Conservation (phyloP, 495 filamentous ascomycete species). For the Hypoxylon intermedium region DNA sequence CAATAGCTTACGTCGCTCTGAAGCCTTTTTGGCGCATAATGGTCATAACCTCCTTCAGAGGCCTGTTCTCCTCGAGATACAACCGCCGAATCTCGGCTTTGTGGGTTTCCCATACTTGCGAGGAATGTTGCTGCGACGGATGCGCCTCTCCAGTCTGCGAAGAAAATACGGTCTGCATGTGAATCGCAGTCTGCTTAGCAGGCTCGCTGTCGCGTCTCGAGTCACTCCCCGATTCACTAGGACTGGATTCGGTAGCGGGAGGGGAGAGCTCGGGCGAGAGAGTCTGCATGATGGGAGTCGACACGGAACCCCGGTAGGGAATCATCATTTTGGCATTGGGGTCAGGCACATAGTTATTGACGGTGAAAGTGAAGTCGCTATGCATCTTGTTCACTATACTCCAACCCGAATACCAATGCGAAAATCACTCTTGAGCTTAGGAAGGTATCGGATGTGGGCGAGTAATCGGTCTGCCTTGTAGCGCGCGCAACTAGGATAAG, state of each 20-base stretch:
- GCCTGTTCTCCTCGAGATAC: constrained; percentile 44
- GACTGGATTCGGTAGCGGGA: constrained; percentile 31
- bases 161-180: constrained; percentile 44
- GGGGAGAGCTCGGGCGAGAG: constrained; percentile 30
- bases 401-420: not conserved
- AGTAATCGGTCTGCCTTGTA: not conserved
- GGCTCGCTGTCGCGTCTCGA: constrained; percentile 30
- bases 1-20: constrained; percentile 45
- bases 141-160: constrained; percentile 44
- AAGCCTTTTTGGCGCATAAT: constrained; percentile 47
- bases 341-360: constrained; percentile 19
- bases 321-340: constrained; percentile 21
- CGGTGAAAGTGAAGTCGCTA: constrained; percentile 30
- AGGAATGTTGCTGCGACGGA: constrained; percentile 41
- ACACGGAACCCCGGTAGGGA: constrained; percentile 22
- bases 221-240: constrained; percentile 17
- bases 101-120: constrained; percentile 46
- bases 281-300: constrained; percentile 31
- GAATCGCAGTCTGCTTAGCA: constrained; percentile 30
- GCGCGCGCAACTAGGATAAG: constrained; percentile 7
- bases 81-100: constrained; percentile 44
- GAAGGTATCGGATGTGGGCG: not conserved
- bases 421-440: not conserved
- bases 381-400: constrained; percentile 23
- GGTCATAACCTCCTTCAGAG: constrained; percentile 47